Evolutionary conservation across 2,329 filamentous ascomycete species (phyloP).

Genomic region (Cadophora sp.): DNA sequence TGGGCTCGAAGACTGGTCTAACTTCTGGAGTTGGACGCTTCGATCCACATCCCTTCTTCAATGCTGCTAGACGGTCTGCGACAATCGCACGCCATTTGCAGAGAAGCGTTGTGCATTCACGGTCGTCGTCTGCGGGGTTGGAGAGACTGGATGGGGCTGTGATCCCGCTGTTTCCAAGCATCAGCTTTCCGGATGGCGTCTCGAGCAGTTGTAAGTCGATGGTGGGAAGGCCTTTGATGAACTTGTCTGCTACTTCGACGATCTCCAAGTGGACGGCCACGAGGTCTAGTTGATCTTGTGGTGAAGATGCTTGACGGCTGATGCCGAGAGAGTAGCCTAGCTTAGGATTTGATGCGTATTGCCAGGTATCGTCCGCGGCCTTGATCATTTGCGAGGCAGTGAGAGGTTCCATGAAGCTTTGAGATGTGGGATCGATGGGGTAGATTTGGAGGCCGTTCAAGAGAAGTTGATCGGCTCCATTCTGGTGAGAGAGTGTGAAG

Average conservation of each 20-base stretch:
- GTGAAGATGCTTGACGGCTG: conserved; percentile 52
- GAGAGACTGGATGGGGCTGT: conserved; percentile 37
- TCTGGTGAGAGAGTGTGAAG: conserved; percentile 57
- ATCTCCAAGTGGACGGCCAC: conserved; percentile 63
- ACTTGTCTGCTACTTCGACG: conserved; percentile 62
- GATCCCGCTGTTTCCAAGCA: conserved; percentile 57
- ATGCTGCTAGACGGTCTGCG: conserved; percentile 51
- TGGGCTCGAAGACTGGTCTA: conserved; percentile 27
- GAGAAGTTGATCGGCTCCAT: conserved; percentile 54
- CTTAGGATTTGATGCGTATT: conserved; percentile 37
- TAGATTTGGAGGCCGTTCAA: conserved; percentile 69
- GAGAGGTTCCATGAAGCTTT: conserved; percentile 51
- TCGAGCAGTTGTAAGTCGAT: conserved; percentile 69
- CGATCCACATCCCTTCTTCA: conserved; percentile 48
- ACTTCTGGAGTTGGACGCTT: conserved; percentile 34
- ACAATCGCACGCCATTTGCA: conserved; percentile 63
- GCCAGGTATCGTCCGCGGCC: conserved; percentile 37
- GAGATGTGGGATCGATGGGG: conserved; percentile 47
- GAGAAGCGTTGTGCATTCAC: conserved; percentile 53
- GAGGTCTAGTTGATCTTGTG: conserved; percentile 58
- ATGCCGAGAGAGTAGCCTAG: conserved; percentile 40
- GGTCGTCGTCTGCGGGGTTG: conserved; percentile 42
- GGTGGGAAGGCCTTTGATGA: conserved; percentile 59
- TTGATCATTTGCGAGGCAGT: conserved; percentile 54
- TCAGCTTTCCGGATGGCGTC: conserved; percentile 59